Evolutionary conservation across 2,329 filamentous ascomycete genomes (phyloP).

Genomic region (Cordyceps militaris): DNA sequence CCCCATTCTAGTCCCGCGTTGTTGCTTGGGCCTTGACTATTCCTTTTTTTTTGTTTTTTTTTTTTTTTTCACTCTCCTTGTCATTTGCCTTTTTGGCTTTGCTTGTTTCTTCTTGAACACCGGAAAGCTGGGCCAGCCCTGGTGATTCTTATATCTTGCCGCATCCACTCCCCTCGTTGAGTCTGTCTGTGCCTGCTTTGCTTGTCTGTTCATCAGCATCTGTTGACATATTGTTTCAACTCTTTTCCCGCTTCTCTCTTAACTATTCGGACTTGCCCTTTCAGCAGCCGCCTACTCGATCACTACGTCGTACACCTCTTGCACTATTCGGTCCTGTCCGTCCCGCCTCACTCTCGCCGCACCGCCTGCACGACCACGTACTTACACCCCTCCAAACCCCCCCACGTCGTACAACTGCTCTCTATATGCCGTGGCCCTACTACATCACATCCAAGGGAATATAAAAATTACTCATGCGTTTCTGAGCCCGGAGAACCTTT

Average conservation of each 20-base stretch:
- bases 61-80: background rate
- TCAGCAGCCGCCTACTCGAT: background rate
- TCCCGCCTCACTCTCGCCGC: slow-evolving; percentile 1
- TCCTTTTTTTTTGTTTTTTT: background rate
- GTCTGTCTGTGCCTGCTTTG: background rate
- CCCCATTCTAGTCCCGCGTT: slow-evolving; percentile 6
- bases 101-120: background rate
- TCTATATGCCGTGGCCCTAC: background rate
- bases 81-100: background rate
- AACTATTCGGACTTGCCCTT: background rate
- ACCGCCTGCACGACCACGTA: slow-evolving; percentile 1
- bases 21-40: slow-evolving; percentile 8
- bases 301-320: background rate
- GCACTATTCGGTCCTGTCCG: background rate
- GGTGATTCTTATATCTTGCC: slow-evolving; percentile 13
- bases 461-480: slow-evolving; percentile 2
- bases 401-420: slow-evolving; percentile 3
- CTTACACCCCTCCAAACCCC: slow-evolving; percentile 2
- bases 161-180: background rate
- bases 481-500: background rate
- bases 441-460: background rate
- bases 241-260: background rate
- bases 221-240: background rate
- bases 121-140: slow-evolving; percentile 4
- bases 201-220: background rate